Conservation (phyloP, 306 rosid genomes). For the Inga oerstediana region DNA sequence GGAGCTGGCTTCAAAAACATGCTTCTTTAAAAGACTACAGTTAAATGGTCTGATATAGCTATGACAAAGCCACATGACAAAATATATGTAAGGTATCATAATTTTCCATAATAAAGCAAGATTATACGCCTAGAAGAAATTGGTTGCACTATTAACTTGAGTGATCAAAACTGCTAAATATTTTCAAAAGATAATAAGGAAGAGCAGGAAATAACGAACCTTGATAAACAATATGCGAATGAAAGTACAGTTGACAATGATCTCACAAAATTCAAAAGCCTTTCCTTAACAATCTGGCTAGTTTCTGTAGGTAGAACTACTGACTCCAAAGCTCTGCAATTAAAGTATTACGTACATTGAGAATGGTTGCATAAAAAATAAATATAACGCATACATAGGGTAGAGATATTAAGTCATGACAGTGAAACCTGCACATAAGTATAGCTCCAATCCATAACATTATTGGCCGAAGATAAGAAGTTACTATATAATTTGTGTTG, state of each 20-base stretch:
- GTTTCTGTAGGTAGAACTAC: conserved; percentile 71
- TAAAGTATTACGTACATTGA: conserved; percentile 23
- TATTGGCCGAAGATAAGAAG: conserved; percentile 79
- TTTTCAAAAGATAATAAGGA: background rate
- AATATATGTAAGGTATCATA: conserved; percentile 7
- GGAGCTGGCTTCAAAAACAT: conserved; percentile 15
- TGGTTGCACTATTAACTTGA: conserved; percentile 14
- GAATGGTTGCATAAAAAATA: background rate
- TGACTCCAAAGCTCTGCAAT: conserved; percentile 81
- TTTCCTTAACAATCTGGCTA: conserved; percentile 78
- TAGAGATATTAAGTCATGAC: conserved; percentile 30
- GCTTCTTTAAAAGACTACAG: conserved; percentile 17
- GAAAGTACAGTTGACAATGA: conserved; percentile 88
- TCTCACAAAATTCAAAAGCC: conserved; percentile 77
- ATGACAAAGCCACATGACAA: conserved; percentile 20
- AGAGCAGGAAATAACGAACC: conserved; percentile 52
- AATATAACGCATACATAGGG: conserved; percentile 11
- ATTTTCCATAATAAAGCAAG: conserved; percentile 14
- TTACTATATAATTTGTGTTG: conserved; percentile 56
- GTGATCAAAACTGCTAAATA: background rate
- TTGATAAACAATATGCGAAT: conserved; percentile 88
- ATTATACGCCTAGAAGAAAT: background rate
- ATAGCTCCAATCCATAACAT: conserved; percentile 83
- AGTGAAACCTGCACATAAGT: conserved; percentile 85
- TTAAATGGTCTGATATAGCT: conserved; percentile 5